Base-by-base conservation (phyloP, 2,329 filamentous ascomycete species). In the Sporothrix inflata region DNA sequence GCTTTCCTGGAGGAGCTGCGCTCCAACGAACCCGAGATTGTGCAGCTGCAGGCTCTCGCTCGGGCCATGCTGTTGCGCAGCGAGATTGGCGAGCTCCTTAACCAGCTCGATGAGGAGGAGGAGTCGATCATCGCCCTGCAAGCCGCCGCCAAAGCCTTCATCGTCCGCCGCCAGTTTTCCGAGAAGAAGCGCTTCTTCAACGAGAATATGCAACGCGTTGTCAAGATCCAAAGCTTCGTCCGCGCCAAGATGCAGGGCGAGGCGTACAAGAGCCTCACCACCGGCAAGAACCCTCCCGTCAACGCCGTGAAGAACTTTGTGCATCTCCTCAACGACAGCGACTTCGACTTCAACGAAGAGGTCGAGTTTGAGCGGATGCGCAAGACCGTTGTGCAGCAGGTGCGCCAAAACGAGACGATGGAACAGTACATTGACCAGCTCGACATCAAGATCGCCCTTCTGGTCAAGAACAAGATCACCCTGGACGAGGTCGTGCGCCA, bases 381-480 rank as follows among this genome's bases (percentile, higher is more conserved):
- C 70, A 98, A 98, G 85, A 97, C 93, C 4, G 96, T 99, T 19
- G 94, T 99, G 7, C 94, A 98, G 79, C 94, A 98, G 79, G 96
- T 99, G 11, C 91, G 95, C 65, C 94, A 98, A 77, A 99, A 99
- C 78, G 96, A 99, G 82, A 91, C 97, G 85, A 89, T 97, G 51
- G 96, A 99, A 82, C 94, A 98, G 80, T 99, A 99, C 79, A 97
- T 99, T 76, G 94, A 97, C 77, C 96, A 99, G 80, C 88, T 99
- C 47, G 97, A 99, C 79, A 97, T 99, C 85, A 99, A 99, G 84
- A 99, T 99, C 80, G 96, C 96, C 0, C 88, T 99, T 3, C 87
- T 99, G 21, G 96, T 99, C 78, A 98, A 98, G 87, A 99, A 99
- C 88, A 99, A 99, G 82, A 99, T 99, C 78, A 98, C 96, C 0